Evolutionary conservation across 345 rosid species (phyloP), one percentile per base, ranked within the genome.

Genomic region (Citrus reticulata): DNA sequence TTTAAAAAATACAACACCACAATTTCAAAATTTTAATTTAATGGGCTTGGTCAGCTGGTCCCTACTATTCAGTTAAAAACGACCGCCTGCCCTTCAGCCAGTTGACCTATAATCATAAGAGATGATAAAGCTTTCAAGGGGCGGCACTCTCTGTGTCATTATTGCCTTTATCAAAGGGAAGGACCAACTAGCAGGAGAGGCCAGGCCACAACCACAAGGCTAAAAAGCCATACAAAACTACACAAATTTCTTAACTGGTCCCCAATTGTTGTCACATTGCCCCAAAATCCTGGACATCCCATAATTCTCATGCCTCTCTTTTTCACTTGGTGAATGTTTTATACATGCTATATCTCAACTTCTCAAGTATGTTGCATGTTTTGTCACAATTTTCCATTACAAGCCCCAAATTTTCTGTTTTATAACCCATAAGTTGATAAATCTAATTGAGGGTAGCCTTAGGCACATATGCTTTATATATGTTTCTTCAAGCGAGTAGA

Each of bases 61-160:
- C 84, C 84, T 73, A 63, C 76, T 11, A 5, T 77, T 39, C 72
- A 62, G 76, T 68, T 68, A 40, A 59, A 30, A 68, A 46, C 76
- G 55, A 76, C 76, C 64, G 3, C 58, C 27, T 46, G 32, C 62
- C 62, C 77, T 30, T 71, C 58, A 1, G 58, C 68, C 24, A 72
- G 67, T 59, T 58, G 77, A 71, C 42, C 51, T 57, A 13, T 71
- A 70, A 60, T 67, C 9, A 70, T 42, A 54, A 34, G 60, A 25
- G 20, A 54, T 16, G 7, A 54, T 6, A 17, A 77, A 66, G 27
- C 74, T 54, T 66, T 46, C 1, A 51, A 68, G 13, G 77, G 85
- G 78, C 85, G 77, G 80, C 87, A 71, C 27, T 66, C 60, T 29
- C 70, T 70, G 51, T 59, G 7, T 54, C 80, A 78, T 80, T 59